phyloP scores from a whole-genome alignment of 768 basidiomycete genomes.

The Lyophyllum decastes region DNA sequence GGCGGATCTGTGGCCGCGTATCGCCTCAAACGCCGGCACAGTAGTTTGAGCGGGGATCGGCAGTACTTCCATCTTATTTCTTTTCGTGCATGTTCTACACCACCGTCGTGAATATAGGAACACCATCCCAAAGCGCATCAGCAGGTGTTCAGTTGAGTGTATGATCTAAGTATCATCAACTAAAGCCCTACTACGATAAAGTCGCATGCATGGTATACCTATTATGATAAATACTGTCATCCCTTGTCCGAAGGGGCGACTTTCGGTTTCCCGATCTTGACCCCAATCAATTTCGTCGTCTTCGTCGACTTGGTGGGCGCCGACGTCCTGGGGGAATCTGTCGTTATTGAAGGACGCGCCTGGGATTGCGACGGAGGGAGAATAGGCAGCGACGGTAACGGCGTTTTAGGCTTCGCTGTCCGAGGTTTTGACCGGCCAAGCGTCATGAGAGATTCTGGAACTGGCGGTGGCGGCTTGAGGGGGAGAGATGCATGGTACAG shows the following conservation, averaged over 20 bases:
- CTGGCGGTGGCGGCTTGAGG: slow-evolving; percentile 38
- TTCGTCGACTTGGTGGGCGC: slow-evolving; percentile 12
- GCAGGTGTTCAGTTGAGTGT: background rate
- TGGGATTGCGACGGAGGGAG: slow-evolving; percentile 9
- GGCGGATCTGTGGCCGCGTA: slow-evolving; percentile 99
- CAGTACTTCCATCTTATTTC: slow-evolving; percentile 13
- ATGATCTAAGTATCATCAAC: background rate
- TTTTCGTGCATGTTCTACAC: slow-evolving; percentile 19
- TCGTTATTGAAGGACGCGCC: slow-evolving; percentile 2
- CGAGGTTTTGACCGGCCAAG: slow-evolving; percentile 3
- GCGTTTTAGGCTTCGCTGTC: slow-evolving; percentile 19
- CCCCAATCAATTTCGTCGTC: slow-evolving; percentile 33
- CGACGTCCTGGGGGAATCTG: slow-evolving; percentile 3
- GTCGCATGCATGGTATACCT: too few species aligned
- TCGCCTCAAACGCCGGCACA: slow-evolving; percentile 97
- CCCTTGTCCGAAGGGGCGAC: slow-evolving; percentile 1
- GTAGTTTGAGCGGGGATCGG: slow-evolving; percentile 69
- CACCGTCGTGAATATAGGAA: slow-evolving; percentile 18
- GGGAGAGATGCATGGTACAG: slow-evolving; percentile 42
- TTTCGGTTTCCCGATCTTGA: slow-evolving; percentile 41
- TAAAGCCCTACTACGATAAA: too few species aligned
- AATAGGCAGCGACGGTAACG: slow-evolving; percentile 28
- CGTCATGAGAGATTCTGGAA: slow-evolving; percentile 19
- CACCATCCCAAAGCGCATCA: background rate
- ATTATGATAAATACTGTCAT: background rate